These are phyloP conservation scores for Astraeus odoratus DNA, from an alignment of 768 basidiomycete species.

Conservation along the genomic window DNA sequence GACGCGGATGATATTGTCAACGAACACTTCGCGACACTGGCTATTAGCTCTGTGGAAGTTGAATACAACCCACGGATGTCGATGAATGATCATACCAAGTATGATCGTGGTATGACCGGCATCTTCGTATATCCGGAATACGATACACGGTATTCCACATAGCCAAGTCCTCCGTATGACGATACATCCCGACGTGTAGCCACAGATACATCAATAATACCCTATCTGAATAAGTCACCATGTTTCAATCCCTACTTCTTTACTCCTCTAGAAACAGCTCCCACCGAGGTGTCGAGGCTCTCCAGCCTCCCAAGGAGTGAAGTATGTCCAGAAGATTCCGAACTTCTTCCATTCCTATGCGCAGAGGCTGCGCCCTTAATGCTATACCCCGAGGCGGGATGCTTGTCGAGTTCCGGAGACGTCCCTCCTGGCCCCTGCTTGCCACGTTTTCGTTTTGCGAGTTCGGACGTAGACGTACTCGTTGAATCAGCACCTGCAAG, in stretches of 20 bases:
- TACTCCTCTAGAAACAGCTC: constrained; percentile 14
- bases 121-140: too few relatives aligned
- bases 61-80: too few relatives aligned
- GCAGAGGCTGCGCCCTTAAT: constrained; percentile 49
- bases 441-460: constrained; percentile 9
- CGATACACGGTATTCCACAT: too few relatives aligned
- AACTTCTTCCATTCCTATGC: constrained; percentile 13
- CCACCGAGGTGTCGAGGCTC: constrained; percentile 6
- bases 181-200: too few relatives aligned
- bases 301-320: constrained; percentile 34
- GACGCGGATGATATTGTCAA: too few relatives aligned
- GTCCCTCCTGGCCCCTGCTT: constrained; percentile 16
- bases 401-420: constrained; percentile 25
- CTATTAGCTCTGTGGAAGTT: too few relatives aligned
- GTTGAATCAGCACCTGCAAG: constrained; percentile 22
- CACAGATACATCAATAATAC: not conserved
- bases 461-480: constrained; percentile 11
- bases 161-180: not conserved
- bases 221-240: not conserved
- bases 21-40: too few relatives aligned
- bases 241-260: constrained; percentile 21
- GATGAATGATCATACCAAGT: too few relatives aligned
- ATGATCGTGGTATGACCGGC: too few relatives aligned
- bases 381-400: constrained; percentile 38
- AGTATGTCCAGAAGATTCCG: constrained; percentile 8